Percentiles rank a stretch among this genome's conserved stretches.
phyloP scores from a whole-genome alignment of 352 stramenopile species.

The Pythium rishiriense region DNA sequence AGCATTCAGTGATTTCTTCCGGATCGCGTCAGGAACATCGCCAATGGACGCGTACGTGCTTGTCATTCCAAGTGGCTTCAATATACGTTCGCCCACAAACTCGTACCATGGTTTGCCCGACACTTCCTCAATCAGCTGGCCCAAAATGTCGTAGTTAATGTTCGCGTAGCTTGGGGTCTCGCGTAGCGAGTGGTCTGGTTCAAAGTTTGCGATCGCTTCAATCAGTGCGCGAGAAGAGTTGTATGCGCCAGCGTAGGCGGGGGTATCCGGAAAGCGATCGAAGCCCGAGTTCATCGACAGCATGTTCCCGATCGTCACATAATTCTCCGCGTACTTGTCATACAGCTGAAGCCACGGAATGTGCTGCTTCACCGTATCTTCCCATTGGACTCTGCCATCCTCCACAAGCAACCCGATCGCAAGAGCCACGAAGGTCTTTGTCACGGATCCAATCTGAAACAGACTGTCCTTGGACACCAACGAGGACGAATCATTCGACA shows the following conservation, averaged over 20 bases:
- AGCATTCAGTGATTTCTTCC: slow-evolving; percentile 9
- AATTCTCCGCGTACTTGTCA: slow-evolving; percentile 57
- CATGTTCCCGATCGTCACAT: slow-evolving; percentile 53
- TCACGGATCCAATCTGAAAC: slow-evolving; percentile 72
- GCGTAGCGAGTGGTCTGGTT: slow-evolving; percentile 43
- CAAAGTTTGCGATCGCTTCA: slow-evolving; percentile 32
- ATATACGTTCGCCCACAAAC: slow-evolving; percentile 51
- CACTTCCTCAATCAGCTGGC: slow-evolving; percentile 48
- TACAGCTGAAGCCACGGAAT: slow-evolving; percentile 22
- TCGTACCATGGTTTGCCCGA: slow-evolving; percentile 42
- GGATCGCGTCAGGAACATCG: not conserved
- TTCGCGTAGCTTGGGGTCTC: slow-evolving; percentile 56
- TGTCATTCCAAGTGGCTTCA: slow-evolving; percentile 55
- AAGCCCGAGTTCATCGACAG: slow-evolving; percentile 66
- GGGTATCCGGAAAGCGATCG: slow-evolving; percentile 29
- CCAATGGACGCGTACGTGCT: slow-evolving; percentile 41
- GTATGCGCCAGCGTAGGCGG: slow-evolving; percentile 37
- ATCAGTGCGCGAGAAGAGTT: slow-evolving; percentile 35
- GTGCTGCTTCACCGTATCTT: slow-evolving; percentile 57
- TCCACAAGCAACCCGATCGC: slow-evolving; percentile 40
- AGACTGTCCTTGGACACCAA: slow-evolving; percentile 38
- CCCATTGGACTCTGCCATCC: slow-evolving; percentile 50
- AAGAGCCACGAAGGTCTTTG: slow-evolving; percentile 60
- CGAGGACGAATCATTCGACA: slow-evolving; percentile 34
- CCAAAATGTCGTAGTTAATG: slow-evolving; percentile 55